These are phyloP conservation scores for Colletotrichum somersetense DNA, from an alignment of 2,329 filamentous ascomycete species.

Conservation along the genomic window DNA sequence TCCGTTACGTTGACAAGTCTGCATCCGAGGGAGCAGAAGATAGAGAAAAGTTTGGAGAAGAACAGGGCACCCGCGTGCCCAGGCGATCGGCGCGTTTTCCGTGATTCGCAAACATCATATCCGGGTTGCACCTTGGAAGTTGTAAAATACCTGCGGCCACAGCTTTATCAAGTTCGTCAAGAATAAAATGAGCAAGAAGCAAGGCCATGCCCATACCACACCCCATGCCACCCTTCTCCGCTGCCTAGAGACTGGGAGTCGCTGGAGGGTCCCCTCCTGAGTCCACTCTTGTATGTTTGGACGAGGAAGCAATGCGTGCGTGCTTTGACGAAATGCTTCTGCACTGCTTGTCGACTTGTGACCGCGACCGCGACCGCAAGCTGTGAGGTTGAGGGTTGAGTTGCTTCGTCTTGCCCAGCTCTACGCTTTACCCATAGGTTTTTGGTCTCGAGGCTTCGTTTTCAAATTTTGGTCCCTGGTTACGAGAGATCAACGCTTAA, in stretches of 20 bases:
- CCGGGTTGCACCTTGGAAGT: slow-evolving; percentile 16
- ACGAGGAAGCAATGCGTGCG: not conserved
- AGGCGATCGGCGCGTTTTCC: slow-evolving; percentile 13
- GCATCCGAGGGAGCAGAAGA: slow-evolving; percentile 22
- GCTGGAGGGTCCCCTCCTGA: not conserved
- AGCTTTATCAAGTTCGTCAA: slow-evolving; percentile 22
- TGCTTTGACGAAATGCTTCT: not conserved
- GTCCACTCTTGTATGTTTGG: not conserved
- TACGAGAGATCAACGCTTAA: not conserved
- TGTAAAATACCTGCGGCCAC: slow-evolving; percentile 31
- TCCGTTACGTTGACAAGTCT: slow-evolving; percentile 13
- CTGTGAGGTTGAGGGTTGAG: slow-evolving; percentile 1
- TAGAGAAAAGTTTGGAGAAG: slow-evolving; percentile 38
- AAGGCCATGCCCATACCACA: slow-evolving; percentile 15
- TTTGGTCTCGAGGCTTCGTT: not conserved
- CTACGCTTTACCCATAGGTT: not conserved
- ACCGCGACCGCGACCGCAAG: not conserved
- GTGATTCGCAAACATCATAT: slow-evolving; percentile 10
- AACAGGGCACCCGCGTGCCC: slow-evolving; percentile 31
- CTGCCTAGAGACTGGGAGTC: no score
- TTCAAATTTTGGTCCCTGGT: not conserved
- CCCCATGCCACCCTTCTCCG: not conserved
- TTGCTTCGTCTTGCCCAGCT: not conserved
- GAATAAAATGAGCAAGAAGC: slow-evolving; percentile 25
- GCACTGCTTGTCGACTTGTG: not conserved